Percentiles rank a stretch among this genome's conserved stretches.
phyloP scores from a whole-genome alignment of 2,329 filamentous ascomycete genomes.

The Clonostachys byssicola region DNA sequence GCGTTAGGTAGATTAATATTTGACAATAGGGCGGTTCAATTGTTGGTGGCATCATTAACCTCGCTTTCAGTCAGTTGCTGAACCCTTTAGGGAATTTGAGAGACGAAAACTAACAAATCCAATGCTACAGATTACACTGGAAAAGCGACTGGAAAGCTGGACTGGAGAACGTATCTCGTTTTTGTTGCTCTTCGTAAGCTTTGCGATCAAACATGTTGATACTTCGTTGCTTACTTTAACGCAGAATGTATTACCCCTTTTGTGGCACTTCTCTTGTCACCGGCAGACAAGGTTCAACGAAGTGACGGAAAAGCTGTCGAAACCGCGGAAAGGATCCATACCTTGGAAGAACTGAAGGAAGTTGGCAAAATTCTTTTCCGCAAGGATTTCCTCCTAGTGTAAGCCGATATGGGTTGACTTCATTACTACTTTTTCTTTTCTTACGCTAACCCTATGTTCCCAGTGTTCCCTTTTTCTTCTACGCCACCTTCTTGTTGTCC shows the following conservation, averaged over 20 bases:
- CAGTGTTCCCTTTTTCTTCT: not conserved
- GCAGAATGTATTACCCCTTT: slow-evolving; percentile 7
- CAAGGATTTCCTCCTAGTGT: slow-evolving; percentile 7
- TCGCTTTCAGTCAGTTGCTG: slow-evolving; percentile 30
- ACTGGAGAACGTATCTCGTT: slow-evolving; percentile 15
- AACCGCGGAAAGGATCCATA: not conserved
- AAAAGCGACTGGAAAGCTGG: slow-evolving; percentile 44
- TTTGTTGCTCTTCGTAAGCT: slow-evolving; percentile 18
- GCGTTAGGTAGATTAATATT: not conserved
- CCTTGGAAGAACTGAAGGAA: not conserved
- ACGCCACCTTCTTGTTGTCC: not conserved
- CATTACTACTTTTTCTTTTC: not conserved
- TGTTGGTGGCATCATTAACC: slow-evolving; percentile 40
- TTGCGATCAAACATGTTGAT: not conserved
- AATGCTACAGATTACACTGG: slow-evolving; percentile 1
- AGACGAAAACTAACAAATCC: not conserved
- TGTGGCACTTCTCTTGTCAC: slow-evolving; percentile 16
- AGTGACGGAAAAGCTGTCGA: slow-evolving; percentile 13
- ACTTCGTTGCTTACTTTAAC: not conserved
- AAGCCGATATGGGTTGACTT: not conserved
- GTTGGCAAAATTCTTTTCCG: not conserved
- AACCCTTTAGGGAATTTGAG: not conserved
- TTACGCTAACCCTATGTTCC: not conserved
- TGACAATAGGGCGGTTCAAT: slow-evolving; percentile 33
- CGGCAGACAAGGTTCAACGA: slow-evolving; percentile 17